Conservation (phyloP, 805 yeast genomes). For the Zygotorulaspora florentina region DNA sequence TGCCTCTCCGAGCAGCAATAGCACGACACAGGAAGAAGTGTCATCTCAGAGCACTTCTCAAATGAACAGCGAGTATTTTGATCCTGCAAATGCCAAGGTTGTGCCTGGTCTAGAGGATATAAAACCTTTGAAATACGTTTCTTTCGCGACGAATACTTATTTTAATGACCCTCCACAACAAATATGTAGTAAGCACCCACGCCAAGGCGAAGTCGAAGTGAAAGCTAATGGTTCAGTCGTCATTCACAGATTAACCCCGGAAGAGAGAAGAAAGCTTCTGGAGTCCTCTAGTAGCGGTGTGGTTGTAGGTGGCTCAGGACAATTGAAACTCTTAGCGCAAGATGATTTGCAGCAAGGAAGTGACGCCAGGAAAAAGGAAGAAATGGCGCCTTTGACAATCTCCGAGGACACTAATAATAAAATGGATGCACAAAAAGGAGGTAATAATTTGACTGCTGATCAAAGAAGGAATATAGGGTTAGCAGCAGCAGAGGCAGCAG, state of each 20-base stretch:
- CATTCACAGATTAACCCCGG: slow-evolving; percentile 51
- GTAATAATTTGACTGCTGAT: slow-evolving; percentile 8
- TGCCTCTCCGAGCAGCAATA: slow-evolving; percentile 7
- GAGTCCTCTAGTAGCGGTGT: slow-evolving; percentile 56
- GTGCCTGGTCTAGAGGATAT: slow-evolving; percentile 43
- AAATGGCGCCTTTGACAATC: slow-evolving; percentile 20
- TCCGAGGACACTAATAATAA: slow-evolving; percentile 1
- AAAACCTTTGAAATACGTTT: slow-evolving; percentile 54
- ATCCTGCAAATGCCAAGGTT: slow-evolving; percentile 19
- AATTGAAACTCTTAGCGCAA: slow-evolving; percentile 42
- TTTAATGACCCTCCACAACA: slow-evolving; percentile 86
- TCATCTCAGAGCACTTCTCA: slow-evolving; percentile 5
- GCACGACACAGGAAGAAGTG: slow-evolving; percentile 12
- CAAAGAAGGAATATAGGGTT: slow-evolving; percentile 31
- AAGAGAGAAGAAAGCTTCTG: slow-evolving; percentile 46
- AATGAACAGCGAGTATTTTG: slow-evolving; percentile 8
- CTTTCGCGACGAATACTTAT: slow-evolving; percentile 73
- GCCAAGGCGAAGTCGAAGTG: slow-evolving; percentile 76
- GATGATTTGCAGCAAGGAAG: slow-evolving; percentile 10
- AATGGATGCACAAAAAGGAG: slow-evolving; percentile 15
- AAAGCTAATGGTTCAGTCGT: slow-evolving; percentile 50
- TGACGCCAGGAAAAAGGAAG: slow-evolving; percentile 16
- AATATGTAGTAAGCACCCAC: slow-evolving; percentile 73
- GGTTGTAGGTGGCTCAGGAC: slow-evolving; percentile 77
- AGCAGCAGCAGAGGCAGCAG: slow-evolving; percentile 39